Base-by-base conservation (phyloP, 768 basidiomycete species). In the Pleurotus cornucopiae region DNA sequence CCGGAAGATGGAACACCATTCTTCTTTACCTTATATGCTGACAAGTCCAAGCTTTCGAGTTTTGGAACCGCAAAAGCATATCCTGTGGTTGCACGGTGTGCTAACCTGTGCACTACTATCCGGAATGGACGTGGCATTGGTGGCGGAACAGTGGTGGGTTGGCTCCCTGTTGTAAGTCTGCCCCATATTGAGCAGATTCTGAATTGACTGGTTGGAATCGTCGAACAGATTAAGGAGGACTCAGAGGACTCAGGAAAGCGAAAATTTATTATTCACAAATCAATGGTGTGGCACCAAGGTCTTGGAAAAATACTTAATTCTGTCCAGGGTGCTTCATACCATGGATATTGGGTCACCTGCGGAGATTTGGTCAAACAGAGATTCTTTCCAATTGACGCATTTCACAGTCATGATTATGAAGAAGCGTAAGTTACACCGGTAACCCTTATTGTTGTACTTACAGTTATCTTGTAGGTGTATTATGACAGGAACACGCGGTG, bases 341-440 rank as follows among this genome's bases (percentile, higher is more conserved):
- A 51, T 1, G 73, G 75, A 1, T 55, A 34, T 4, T 46, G 47
- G 16, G 49, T 61, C 16, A 16, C 54, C 9, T 74, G 68, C 55
- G 67, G 64, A 7, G 64, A 73, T 60, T 60, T 60, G 3, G 57
- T 71, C 6, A 1, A 21, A 1, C 66, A 63, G 0, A 60, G 44
- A 7, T 43, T 79, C 0, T 78, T 67, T 30, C 74, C 73, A 0
- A 21, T 73, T 5, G 62, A 79, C n/a, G 20, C 74, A 0, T 73
- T 77, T 5, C 58, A 76, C 1, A 72, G 68, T 4, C 67, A 70
- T 5, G 75, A 79, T 49, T 79, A 76, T 54, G 71, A 78, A 57
- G 76, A 81, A 64, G 71, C 73, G 77, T 79, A 67, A 37, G 73
- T 53, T 46, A 13, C 59, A 14, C 21, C 23, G 45, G 21, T 34